phyloP scores from a whole-genome alignment of 306 rosid species.

The Inga oerstediana region DNA sequence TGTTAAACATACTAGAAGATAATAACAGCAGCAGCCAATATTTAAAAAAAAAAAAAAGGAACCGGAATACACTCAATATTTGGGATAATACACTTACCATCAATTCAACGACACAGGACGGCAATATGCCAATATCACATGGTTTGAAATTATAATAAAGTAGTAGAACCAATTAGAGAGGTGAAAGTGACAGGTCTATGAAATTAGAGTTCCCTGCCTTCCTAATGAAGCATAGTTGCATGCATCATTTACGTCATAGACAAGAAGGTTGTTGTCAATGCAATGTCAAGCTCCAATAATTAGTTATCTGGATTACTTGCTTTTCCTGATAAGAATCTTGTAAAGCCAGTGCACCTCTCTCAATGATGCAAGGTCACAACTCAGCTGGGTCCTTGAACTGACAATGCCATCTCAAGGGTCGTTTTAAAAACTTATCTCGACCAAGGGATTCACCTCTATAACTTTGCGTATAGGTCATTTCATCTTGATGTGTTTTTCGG shows the following conservation, averaged over 20 bases:
- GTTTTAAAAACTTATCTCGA: not conserved
- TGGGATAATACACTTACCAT: no score
- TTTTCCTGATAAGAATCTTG: constrained; percentile 13
- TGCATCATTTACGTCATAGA: constrained; percentile 16
- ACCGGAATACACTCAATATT: not conserved
- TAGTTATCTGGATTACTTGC: not conserved
- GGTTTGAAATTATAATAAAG: not conserved
- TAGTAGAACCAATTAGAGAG: not conserved
- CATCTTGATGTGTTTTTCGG: constrained; percentile 30
- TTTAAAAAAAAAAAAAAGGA: not conserved
- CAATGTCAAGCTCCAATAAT: constrained; percentile 31
- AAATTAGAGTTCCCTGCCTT: not conserved
- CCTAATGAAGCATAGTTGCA: not conserved
- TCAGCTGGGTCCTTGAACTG: not conserved
- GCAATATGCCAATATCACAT: not conserved
- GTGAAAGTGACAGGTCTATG: constrained; percentile 4
- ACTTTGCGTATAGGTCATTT: constrained; percentile 34
- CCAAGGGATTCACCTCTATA: not conserved
- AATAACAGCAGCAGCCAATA: not conserved
- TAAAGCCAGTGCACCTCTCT: not conserved
- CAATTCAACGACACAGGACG: not conserved
- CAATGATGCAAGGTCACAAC: constrained; percentile 17
- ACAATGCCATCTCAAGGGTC: not conserved
- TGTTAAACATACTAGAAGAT: not conserved
- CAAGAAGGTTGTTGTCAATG: constrained; percentile 35